These are phyloP conservation scores for Pichia californica DNA, from an alignment of 805 yeast species.

Conservation along the genomic window DNA sequence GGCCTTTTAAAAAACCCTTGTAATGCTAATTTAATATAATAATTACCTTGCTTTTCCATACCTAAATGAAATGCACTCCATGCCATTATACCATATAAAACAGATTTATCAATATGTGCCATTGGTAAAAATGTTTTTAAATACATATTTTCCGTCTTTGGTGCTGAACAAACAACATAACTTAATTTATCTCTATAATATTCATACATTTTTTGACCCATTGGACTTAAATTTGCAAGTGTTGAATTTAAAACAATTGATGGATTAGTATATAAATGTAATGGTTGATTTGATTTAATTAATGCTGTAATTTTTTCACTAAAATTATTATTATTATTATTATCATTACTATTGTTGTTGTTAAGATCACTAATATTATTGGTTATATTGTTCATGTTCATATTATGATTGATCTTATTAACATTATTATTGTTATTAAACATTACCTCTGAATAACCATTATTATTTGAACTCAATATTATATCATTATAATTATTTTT, in stretches of 20 bases:
- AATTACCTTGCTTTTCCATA: slow-evolving; percentile 42
- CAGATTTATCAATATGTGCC: slow-evolving; percentile 46
- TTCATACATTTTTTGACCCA: slow-evolving; percentile 33
- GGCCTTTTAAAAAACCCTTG: slow-evolving; percentile 34
- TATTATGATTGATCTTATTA: neutral
- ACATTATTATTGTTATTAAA: neutral
- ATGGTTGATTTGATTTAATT: slow-evolving; percentile 1
- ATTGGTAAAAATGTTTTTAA: slow-evolving; percentile 48
- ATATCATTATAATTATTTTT: neutral
- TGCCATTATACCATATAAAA: slow-evolving; percentile 44
- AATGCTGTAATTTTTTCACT: neutral
- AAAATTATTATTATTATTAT: neutral
- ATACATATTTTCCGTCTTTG: slow-evolving; percentile 43
- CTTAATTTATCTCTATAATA: slow-evolving; percentile 43
- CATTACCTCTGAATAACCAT: neutral
- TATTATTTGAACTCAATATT: neutral
- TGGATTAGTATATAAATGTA: slow-evolving; percentile 25
- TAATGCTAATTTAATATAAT: slow-evolving; percentile 43
- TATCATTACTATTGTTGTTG: neutral
- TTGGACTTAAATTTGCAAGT: slow-evolving; percentile 25
- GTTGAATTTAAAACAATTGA: slow-evolving; percentile 24
- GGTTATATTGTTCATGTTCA: neutral
- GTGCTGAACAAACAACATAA: slow-evolving; percentile 40
- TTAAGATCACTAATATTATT: neutral
- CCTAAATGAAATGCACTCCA: slow-evolving; percentile 53